Conservation (phyloP, 495 filamentous ascomycete genomes). For the Oidiodendron maius region DNA sequence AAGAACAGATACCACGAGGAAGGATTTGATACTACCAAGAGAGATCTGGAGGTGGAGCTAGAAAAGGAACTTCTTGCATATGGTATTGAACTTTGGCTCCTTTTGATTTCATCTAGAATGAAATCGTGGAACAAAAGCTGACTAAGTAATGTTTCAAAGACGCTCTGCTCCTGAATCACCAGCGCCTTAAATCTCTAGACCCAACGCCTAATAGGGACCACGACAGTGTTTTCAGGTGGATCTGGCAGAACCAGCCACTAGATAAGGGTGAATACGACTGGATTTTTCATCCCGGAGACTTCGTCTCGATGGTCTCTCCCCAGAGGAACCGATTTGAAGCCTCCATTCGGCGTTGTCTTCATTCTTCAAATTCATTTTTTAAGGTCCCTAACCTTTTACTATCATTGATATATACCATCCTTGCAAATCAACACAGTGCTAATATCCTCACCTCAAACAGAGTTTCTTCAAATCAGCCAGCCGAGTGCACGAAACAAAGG, state of each 20-base stretch:
- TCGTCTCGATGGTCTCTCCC: constrained; percentile 2
- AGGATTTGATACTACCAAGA: constrained; percentile 8
- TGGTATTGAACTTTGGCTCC: constrained; percentile 2
- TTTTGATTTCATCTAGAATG: background rate
- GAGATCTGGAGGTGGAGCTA: background rate
- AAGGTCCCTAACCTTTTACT: background rate
- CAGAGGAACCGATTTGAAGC: constrained; percentile 1
- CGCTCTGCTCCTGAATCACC: constrained; percentile 2
- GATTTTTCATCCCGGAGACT: constrained; percentile 6
- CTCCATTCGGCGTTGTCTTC: constrained; percentile 1
- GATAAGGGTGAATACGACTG: constrained; percentile 7
- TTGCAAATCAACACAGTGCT: background rate
- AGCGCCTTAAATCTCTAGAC: constrained; percentile 1
- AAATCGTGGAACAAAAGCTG: background rate
- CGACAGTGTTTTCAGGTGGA: constrained; percentile 10
- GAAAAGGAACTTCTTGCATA: constrained; percentile 10
- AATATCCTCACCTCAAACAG: background rate
- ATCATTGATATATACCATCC: background rate
- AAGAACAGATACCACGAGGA: constrained; percentile 9
- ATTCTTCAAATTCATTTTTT: constrained; percentile 4
- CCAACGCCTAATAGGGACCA: constrained; percentile 7
- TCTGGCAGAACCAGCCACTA: constrained; percentile 5
- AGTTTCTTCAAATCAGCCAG: background rate
- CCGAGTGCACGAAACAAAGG: constrained; percentile 1
- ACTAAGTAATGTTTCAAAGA: constrained; percentile 7